Base-by-base conservation (phyloP, 148 eudicot genomes). In the Fagopyrum tataricum region DNA sequence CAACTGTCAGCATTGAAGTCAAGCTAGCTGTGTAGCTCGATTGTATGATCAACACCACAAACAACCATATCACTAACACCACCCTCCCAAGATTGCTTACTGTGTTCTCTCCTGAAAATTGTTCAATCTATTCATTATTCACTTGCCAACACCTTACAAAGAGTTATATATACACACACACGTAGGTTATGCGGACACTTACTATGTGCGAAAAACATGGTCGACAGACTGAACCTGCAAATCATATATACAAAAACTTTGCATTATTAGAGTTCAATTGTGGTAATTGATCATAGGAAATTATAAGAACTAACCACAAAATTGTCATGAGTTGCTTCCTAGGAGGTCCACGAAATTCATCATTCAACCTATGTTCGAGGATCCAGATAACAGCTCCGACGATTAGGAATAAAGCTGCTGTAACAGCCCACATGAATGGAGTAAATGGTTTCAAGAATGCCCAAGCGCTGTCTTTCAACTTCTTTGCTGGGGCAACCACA, bases 1-100 rank as follows among this genome's bases (percentile, higher is more conserved):
- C 91, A 39, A 88, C 97, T 0, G 98, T 89, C 47, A 93, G 92
- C 74, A 86, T 85, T 18, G 98, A 93, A 21, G 94, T 87, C 83
- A 93, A 77, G 86, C 94, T 91, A 20, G 98, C 98, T 43, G 94
- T 91, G 79, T 93, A 93, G 85, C 95, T 91, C 49, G 89, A 86
- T 78, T 81, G 91, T 14, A 93, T 86, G 71, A 93, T 91, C 61
- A 91, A 48, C 40, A 93, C 95, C 72, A 91, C 97, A 61, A 93
- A 93, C 4, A 93, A 77, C 98, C 98, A 93, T 67, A 93, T 86
- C 47, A 89, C 79, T 21, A 93, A 81, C 21, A 93, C 90, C 80
- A 88, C 23, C 4, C 97, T 85, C 12, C 98, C 98, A 31, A 91
- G 87, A 7, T 95, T 79, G 88, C 97, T 93, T 82, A 85, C 82